phyloP scores from a whole-genome alignment of 345 rosid genomes.

The Lagerstroemia speciosa region DNA sequence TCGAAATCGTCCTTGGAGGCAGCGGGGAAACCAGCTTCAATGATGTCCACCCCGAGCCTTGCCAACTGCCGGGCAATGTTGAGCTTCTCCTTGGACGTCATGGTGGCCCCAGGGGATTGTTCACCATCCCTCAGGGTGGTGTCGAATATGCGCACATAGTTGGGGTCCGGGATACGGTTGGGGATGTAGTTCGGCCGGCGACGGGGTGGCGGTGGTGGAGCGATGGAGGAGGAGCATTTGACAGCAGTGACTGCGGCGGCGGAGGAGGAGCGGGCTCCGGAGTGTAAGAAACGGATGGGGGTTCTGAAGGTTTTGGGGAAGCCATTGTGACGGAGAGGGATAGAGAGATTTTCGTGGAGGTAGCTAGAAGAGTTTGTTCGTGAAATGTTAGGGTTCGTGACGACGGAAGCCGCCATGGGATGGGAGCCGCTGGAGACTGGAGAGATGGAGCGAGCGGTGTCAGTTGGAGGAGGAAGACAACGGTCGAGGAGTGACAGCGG shows the following conservation, averaged over 20 bases:
- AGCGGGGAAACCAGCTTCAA: conserved; percentile 91
- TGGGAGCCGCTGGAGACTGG: no score
- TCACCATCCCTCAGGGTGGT: conserved; percentile 99
- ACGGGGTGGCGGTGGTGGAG: neutral
- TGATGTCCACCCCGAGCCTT: conserved; percentile 82
- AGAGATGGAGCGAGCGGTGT: no score
- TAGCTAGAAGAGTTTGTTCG: neutral
- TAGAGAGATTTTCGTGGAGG: neutral
- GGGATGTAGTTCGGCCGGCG: conserved; percentile 67
- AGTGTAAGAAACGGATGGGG: neutral
- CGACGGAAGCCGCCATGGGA: conserved; percentile 7
- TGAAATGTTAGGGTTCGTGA: neutral
- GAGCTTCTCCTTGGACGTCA: conserved; percentile 81
- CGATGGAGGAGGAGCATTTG: conserved; percentile 14
- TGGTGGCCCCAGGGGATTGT: conserved; percentile 95
- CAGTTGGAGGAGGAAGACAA: no score
- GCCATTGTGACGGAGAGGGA: neutral
- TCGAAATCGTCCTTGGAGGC: conserved; percentile 91
- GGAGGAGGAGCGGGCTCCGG: neutral
- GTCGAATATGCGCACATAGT: conserved; percentile 78
- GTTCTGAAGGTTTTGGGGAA: neutral
- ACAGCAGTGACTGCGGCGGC: neutral
- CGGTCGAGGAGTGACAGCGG: no score
- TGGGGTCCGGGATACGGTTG: conserved; percentile 56
- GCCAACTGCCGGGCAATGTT: conserved; percentile 84